Conservation (phyloP, 176 grass and related monocot genomes). For the Bonia amplexicaulis region DNA sequence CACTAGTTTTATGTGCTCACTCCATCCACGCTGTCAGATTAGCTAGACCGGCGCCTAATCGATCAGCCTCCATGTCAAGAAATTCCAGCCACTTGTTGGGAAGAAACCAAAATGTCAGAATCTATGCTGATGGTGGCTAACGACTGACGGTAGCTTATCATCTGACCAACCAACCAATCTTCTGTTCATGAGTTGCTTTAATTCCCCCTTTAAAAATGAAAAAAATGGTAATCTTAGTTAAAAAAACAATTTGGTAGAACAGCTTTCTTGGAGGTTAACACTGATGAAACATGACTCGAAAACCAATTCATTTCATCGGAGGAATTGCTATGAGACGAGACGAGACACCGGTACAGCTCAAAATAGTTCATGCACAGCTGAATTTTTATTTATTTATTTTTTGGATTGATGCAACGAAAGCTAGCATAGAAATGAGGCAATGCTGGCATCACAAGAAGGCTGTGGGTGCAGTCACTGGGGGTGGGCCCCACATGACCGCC, state of each 20-base stretch:
- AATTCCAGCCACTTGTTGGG: slow-evolving; percentile 17
- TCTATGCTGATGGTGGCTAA: not conserved
- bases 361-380: not conserved
- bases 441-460: not conserved
- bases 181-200: not conserved
- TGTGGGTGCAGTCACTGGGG: not conserved
- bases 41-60: slow-evolving; percentile 8
- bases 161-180: not conserved
- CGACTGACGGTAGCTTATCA: slow-evolving; percentile 1
- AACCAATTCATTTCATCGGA: not conserved
- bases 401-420: not conserved
- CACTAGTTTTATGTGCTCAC: not conserved
- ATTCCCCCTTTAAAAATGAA: not conserved
- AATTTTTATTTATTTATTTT: not conserved
- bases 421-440: not conserved
- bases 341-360: not conserved
- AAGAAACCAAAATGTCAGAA: slow-evolving; percentile 17
- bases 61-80: not conserved
- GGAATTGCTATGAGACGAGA: not conserved
- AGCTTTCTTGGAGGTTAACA: not conserved
- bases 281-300: not conserved
- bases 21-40: slow-evolving; percentile 16
- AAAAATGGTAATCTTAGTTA: too few species aligned
- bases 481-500: not conserved
- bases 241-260: not conserved